phyloP scores from a whole-genome alignment of 176 grass and related monocot species.

The Olyra latifolia region DNA sequence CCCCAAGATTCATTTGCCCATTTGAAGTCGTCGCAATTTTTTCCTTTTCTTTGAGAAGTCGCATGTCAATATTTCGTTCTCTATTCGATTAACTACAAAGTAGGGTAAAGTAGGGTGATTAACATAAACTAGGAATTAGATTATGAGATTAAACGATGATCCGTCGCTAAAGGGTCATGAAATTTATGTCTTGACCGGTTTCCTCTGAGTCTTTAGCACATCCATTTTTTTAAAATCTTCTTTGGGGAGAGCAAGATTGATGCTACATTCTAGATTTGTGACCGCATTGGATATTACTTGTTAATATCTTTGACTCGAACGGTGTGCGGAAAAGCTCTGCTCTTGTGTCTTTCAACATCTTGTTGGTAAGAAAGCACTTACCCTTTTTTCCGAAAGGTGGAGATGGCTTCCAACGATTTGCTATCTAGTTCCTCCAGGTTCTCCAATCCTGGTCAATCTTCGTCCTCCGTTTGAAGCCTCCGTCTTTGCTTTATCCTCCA shows the following conservation, averaged over 20 bases:
- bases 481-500: background rate
- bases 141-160: background rate
- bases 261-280: background rate
- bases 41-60: background rate
- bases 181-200: background rate
- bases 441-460: conserved; percentile 16
- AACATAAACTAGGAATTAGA: background rate
- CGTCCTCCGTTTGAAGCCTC: background rate
- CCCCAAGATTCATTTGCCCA: background rate
- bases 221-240: no score
- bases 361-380: conserved; percentile 38
- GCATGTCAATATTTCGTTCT: background rate
- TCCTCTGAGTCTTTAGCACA: background rate
- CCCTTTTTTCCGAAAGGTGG: background rate
- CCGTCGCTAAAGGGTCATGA: background rate
- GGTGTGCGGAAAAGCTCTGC: background rate
- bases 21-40: background rate
- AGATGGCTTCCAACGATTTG: conserved; percentile 5
- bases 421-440: background rate
- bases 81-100: background rate
- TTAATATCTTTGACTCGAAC: background rate
- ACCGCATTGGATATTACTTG: background rate
- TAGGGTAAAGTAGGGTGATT: background rate
- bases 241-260: background rate
- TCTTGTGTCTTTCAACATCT: conserved; percentile 18